Conservation (phyloP, 805 yeast genomes). For the Nakazawaea wyomingensis region DNA sequence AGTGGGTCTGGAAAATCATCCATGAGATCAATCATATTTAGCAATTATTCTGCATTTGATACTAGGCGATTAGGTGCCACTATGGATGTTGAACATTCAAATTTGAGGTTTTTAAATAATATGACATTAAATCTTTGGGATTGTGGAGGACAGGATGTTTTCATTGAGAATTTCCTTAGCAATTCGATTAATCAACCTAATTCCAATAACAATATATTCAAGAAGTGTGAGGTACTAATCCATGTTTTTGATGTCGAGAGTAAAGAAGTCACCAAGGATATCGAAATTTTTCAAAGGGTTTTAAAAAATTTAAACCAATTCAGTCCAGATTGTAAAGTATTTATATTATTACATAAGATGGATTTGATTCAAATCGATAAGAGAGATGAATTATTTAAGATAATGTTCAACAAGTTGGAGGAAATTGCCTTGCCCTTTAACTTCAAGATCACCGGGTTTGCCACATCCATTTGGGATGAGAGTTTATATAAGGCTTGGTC, state of each 20-base stretch:
- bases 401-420: constrained; percentile 79
- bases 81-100: constrained; percentile 97
- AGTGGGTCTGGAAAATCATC: constrained; percentile 97
- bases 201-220: constrained; percentile 87
- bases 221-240: constrained; percentile 91
- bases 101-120: constrained; percentile 84
- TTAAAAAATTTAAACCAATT: constrained; percentile 74
- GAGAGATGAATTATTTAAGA: constrained; percentile 73
- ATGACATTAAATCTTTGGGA: constrained; percentile 97
- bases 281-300: constrained; percentile 83
- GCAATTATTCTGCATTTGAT: constrained; percentile 94
- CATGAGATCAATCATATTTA: constrained; percentile 93
- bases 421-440: constrained; percentile 62
- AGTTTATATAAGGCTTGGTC: constrained; percentile 96
- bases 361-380: constrained; percentile 87
- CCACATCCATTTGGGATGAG: constrained; percentile 98
- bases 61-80: constrained; percentile 95
- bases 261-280: constrained; percentile 86
- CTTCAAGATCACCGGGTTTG: constrained; percentile 76
- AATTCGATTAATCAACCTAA: constrained; percentile 38
- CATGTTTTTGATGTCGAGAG: constrained; percentile 96
- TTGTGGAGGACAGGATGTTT: constrained; percentile 97
- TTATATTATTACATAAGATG: constrained; percentile 92
- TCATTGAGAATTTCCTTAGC: constrained; percentile 79
- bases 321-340: constrained; percentile 88